Evolutionary conservation across 805 yeast species (phyloP).

Genomic region (Peterozyma xylosa): DNA sequence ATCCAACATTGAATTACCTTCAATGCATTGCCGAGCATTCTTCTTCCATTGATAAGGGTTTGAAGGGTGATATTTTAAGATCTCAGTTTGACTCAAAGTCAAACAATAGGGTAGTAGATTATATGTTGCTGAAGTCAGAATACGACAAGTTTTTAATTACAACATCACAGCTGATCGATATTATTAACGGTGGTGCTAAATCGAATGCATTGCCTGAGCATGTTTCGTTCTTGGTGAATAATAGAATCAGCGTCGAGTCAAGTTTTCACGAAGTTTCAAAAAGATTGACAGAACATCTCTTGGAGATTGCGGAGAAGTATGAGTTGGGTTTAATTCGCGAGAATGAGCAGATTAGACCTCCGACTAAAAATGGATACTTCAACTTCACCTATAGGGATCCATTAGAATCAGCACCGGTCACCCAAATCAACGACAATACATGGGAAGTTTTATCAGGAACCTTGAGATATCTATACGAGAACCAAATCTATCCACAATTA

Average conservation of each 20-base stretch:
- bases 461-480: slow-evolving; percentile 54
- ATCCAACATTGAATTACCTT: slow-evolving; percentile 48
- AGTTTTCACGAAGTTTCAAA: slow-evolving; percentile 33
- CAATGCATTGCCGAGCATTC: slow-evolving; percentile 56
- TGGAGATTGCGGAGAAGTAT: slow-evolving; percentile 35
- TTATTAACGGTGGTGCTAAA: slow-evolving; percentile 63
- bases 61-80: slow-evolving; percentile 23
- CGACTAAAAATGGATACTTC: slow-evolving; percentile 34
- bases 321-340: slow-evolving; percentile 38
- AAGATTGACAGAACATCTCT: slow-evolving; percentile 27
- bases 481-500: slow-evolving; percentile 26
- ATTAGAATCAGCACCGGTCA: slow-evolving; percentile 37
- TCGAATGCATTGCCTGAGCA: slow-evolving; percentile 68
- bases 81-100: slow-evolving; percentile 28
- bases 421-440: slow-evolving; percentile 32
- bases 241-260: slow-evolving; percentile 54
- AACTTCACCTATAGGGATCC: slow-evolving; percentile 18
- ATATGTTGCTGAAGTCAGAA: slow-evolving; percentile 10
- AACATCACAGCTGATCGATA: slow-evolving; percentile 61
- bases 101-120: slow-evolving; percentile 26
- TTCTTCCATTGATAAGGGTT: slow-evolving; percentile 16
- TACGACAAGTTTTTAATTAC: slow-evolving; percentile 32
- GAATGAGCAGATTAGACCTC: slow-evolving; percentile 16
- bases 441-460: slow-evolving; percentile 61
- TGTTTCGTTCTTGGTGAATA: slow-evolving; percentile 44